Evolutionary conservation across 2,329 filamentous ascomycete genomes (phyloP).

Genomic region (Chaetothyriales sp.): DNA sequence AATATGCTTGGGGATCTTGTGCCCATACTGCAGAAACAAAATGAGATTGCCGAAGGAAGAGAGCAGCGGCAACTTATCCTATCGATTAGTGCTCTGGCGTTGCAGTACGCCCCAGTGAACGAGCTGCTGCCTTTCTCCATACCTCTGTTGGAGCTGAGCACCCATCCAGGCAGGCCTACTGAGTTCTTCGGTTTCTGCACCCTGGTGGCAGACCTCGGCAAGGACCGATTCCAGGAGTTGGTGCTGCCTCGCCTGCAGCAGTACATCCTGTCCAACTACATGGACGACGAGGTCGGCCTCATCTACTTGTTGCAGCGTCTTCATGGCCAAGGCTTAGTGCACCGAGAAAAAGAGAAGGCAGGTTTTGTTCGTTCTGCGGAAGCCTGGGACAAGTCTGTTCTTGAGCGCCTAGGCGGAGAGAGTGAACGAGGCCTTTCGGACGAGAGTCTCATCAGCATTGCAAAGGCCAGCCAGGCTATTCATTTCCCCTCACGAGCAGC

Average conservation of each 20-base stretch:
- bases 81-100: conserved; percentile 43
- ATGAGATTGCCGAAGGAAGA: conserved; percentile 9
- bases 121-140: conserved; percentile 56
- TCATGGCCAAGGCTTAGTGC: background rate
- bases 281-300: conserved; percentile 46
- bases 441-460: background rate
- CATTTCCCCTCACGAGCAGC: background rate
- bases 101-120: conserved; percentile 67
- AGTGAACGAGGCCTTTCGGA: background rate
- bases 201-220: conserved; percentile 58
- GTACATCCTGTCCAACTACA: conserved; percentile 65
- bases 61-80: conserved; percentile 24
- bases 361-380: background rate
- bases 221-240: conserved; percentile 61
- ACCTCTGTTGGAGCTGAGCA: conserved; percentile 49
- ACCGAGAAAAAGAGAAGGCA: background rate
- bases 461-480: background rate
- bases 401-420: background rate
- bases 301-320: conserved; percentile 11
- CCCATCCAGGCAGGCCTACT: conserved; percentile 47
- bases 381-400: background rate
- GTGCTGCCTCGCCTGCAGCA: conserved; percentile 68
- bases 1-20: conserved; percentile 41
- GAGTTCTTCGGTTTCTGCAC: conserved; percentile 79
- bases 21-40: conserved; percentile 20